Percentiles rank a stretch among this genome's conserved stretches.
Evolutionary conservation across 164 flowering plant genomes (phyloP).

Genomic region (Magnolia officinalis): DNA sequence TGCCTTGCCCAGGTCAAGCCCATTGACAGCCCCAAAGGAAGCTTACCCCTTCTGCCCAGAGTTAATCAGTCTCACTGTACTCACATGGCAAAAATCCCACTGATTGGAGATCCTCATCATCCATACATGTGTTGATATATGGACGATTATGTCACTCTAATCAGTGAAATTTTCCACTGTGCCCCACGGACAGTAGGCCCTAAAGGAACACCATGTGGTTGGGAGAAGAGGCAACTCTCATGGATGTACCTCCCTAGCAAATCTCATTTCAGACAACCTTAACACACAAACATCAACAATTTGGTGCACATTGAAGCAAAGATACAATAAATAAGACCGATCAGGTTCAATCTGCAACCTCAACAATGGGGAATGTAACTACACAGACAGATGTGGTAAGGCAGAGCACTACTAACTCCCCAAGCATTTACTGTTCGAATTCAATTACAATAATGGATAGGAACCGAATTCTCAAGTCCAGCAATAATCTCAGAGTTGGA

Average conservation of each 20-base stretch:
- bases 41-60: neutral
- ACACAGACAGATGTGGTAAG: no score
- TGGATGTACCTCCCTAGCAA: neutral
- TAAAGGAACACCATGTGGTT: neutral
- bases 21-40: neutral
- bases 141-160: neutral
- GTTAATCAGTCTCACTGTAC: neutral
- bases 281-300: no score
- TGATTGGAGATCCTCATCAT: neutral
- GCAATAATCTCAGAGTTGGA: no score
- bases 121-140: no score
- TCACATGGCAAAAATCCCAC: neutral
- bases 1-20: neutral
- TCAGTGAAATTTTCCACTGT: neutral
- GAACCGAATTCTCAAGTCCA: no score
- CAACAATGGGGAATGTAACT: neutral
- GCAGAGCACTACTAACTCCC: no score
- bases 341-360: neutral
- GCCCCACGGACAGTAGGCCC: neutral
- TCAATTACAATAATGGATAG: no score
- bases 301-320: neutral
- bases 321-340: neutral
- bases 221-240: neutral
- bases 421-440: no score
- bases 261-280: neutral